These are phyloP conservation scores for Phallus indusiatus DNA, from an alignment of 768 basidiomycete species.

Conservation along the genomic window DNA sequence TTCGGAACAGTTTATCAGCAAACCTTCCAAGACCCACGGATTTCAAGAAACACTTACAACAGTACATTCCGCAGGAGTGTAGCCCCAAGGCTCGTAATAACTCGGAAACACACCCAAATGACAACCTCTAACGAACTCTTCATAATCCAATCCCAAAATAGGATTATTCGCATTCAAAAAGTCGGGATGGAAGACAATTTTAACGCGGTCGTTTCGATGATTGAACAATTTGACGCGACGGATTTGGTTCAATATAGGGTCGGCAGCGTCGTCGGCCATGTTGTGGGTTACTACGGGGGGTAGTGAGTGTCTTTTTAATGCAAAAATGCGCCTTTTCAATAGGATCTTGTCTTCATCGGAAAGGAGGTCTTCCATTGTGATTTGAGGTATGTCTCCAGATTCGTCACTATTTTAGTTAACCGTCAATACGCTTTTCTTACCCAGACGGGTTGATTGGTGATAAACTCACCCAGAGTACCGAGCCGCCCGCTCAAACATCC, in stretches of 20 bases:
- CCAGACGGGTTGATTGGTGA: not conserved
- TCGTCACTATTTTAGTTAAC: slow-evolving; percentile 44
- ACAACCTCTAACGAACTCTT: slow-evolving; percentile 97
- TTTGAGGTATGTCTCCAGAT: slow-evolving; percentile 58
- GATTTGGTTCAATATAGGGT: slow-evolving; percentile 93
- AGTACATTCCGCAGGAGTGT: slow-evolving; percentile 98
- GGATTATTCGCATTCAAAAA: slow-evolving; percentile 98
- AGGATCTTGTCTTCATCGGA: slow-evolving; percentile 90
- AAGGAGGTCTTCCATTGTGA: slow-evolving; percentile 67
- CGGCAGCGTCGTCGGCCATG: slow-evolving; percentile 87
- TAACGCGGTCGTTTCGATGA: slow-evolving; percentile 77
- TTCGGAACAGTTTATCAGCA: too few species aligned
- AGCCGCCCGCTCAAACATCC: slow-evolving; percentile 91
- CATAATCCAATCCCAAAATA: slow-evolving; percentile 93
- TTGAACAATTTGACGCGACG: slow-evolving; percentile 94
- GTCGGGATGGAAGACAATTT: slow-evolving; percentile 97
- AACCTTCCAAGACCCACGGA: too few species aligned
- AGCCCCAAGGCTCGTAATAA: slow-evolving; percentile 96
- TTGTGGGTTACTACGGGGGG: slow-evolving; percentile 98
- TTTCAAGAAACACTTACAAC: slow-evolving; percentile 63
- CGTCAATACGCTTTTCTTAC: not conserved
- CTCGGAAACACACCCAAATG: slow-evolving; percentile 98
- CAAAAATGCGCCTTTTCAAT: slow-evolving; percentile 93
- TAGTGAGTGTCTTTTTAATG: slow-evolving; percentile 88
- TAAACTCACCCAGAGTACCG: slow-evolving; percentile 74